Base-by-base conservation (phyloP, 2,329 filamentous ascomycete species). In the Pseudodiploospora longispora region DNA sequence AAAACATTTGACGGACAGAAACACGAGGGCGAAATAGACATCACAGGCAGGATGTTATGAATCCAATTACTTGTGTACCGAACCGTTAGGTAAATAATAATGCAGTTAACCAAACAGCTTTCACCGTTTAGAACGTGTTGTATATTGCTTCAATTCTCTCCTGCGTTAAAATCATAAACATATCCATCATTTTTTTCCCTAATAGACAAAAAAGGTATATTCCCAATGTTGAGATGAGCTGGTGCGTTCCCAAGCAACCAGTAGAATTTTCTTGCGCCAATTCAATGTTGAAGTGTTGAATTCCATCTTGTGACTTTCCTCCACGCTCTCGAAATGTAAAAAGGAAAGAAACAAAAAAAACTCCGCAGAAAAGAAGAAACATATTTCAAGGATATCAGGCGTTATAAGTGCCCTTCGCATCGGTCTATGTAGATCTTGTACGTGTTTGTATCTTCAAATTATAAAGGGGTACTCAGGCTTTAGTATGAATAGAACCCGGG, bases 181-280 rank as follows among this genome's bases (percentile, higher is more conserved):
- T 19, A 19, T 19, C 19, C 19, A 19, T 19, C 19, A 19, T 19
- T 3, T 19, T 19, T 19, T 19, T 19, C 19, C 19, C 19, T 19
- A 19, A 19, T 19, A 19, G 19, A 19, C 19, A 19, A 19, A 19
- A 19, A 19, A 19, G 19, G 19, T 19, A 19, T 43, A 44, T 47
- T 41, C 46, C 44, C 51, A 52, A 51, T 52, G 52, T 54, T 52
- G 49, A 54, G 48, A 53, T 51, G 44, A 52, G 48, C 48, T 38
- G 41, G 41, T 38, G 36, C 46, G 40, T 47, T 44, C 40, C 36
- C 36, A 19, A 38, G n/a, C 5, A 31, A 29, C 33, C 38, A 35
- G 31, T 30, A 41, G 30, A 36, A 29, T 40, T 40, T 41, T 30
- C 31, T 41, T 36, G 8, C 34, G 36, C 34, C n/a, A 41, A 47